Evolutionary conservation across 805 yeast genomes (phyloP), one percentile per base, ranked within the genome.

Genomic region (Danielozyma ontarioensis): DNA sequence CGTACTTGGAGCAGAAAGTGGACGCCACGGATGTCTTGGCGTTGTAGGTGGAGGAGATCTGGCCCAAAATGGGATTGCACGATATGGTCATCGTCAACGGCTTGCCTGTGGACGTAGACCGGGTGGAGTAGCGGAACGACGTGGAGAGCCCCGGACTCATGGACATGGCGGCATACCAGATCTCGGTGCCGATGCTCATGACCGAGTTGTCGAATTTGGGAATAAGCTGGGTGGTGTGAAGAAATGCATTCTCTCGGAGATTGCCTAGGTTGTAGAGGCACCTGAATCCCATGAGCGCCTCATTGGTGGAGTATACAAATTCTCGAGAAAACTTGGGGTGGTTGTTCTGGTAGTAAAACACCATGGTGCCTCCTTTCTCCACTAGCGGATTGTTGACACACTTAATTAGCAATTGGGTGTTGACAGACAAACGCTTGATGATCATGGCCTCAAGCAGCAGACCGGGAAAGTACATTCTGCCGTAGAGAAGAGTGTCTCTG

Each of bases 131-230:
- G 28, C 97, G 62, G 30, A 87, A 55, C 0, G 95, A 90, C 2
- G 94, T 76, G 0, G 96, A 85, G 13, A 89, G 53, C 0, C 97
- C 97, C 0, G 97, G 97, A 38, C 90, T 80, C 72, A 86, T 81
- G 29, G 84, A 81, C 28, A 72, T 56, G 1, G 87, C 76, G 1
- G 95, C 95, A 45, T 83, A 83, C 90, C 96, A 93, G 3, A 87
- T 42, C 59, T 93, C 98, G 7, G 83, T 75, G 1, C 98, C 98
- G 0, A 85, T 45, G 0, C 88, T 78, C 1, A 78, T 70, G 28
- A 77, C 77, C 11, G 93, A 79, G 37, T 76, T 76, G 47, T 74
- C 79, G 45, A 76, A 64, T 15, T 61, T 62, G 21, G 69, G 68
- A 3, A 61, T 29, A 23, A 36, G 13, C n/a, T 4, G 17, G 17